Percentiles rank a stretch among this genome's conserved stretches.
phyloP scores from a whole-genome alignment of 2,329 filamentous ascomycete species.

The Didymella pomorum region DNA sequence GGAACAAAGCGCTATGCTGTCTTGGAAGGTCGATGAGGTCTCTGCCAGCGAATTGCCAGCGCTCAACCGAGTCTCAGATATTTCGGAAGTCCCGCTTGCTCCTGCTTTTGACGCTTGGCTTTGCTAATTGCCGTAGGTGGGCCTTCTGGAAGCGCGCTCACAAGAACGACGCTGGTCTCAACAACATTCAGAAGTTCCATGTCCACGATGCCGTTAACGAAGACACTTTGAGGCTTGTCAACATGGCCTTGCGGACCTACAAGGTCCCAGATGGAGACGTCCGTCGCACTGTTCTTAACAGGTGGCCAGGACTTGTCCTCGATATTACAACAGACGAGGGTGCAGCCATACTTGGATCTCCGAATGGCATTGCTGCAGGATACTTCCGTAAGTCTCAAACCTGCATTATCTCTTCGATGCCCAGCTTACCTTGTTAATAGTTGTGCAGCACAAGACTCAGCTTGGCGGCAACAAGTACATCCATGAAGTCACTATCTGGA shows the following conservation, averaged over 20 bases:
- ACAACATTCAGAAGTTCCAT: slow-evolving; percentile 11
- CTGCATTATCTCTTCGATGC: neutral
- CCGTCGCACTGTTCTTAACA: neutral
- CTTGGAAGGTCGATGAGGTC: neutral
- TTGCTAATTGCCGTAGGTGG: neutral
- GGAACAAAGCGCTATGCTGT: neutral
- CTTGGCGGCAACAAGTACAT: slow-evolving; percentile 20
- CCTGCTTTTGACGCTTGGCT: neutral
- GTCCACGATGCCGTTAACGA: slow-evolving; percentile 6
- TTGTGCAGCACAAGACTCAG: slow-evolving; percentile 24
- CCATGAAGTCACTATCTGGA: slow-evolving; percentile 22
- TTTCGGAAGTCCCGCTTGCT: neutral
- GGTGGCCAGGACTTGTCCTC: slow-evolving; percentile 13
- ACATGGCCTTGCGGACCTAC: slow-evolving; percentile 7
- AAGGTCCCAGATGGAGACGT: slow-evolving; percentile 1
- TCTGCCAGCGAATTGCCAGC: neutral
- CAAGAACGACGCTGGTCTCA: neutral
- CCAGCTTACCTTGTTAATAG: slow-evolving; percentile 13
- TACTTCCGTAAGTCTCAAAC: slow-evolving; percentile 11
- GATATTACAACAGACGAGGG: slow-evolving; percentile 2
- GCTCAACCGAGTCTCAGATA: slow-evolving; percentile 10
- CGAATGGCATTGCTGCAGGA: slow-evolving; percentile 14
- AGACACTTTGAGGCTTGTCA: slow-evolving; percentile 2
- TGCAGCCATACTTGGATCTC: slow-evolving; percentile 24
- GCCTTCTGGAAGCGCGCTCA: slow-evolving; percentile 12